Evolutionary conservation across 495 filamentous ascomycete species (phyloP), one percentile per base, ranked within the genome.

Genomic region (Amphirosellinia nigrospora): DNA sequence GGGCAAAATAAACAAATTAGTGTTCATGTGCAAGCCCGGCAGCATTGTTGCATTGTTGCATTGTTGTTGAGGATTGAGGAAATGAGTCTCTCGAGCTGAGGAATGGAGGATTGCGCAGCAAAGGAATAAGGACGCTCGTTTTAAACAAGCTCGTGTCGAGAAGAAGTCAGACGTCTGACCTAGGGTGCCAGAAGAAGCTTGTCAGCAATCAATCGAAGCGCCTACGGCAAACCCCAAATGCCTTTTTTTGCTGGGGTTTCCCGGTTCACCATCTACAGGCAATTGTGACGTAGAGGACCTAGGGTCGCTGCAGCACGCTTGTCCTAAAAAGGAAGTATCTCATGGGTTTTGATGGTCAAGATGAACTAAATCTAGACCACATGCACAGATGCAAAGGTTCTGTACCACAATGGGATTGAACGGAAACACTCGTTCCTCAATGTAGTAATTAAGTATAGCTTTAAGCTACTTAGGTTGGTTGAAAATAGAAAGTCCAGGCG

Each of bases 81-180:
- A 68, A 52, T 48, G 55, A 50, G 43, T 36, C 36, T 21, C 28
- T 9, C 41, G 19, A 39, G 38, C 41, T 46, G 66, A 38, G 66
- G 66, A 48, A 68, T 60, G 53, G 23, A 68, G 39, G 66, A 39
- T 61, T 30, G 66, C 65, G 55, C 38, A 32, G 48, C 32, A 28
- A 21, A 63, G 36, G 60, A 61, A 61, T 61, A 38, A 63, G 39
- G 34, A 43, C 9, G 26, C 50, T 53, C 38, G 4, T n/a, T n/a
- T n/a, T n/a, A n/a, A n/a, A 36, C 15, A 58, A 34, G 32, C 28
- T 36, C 55, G 26, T 56, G 3, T 56, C 16, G 11, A 28, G 52
- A 11, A 11, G 45, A 11, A 2, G 7, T 3, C 21, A 3, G 5
- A 46, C 62, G 62, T 45, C 62, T 64, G 62, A 64, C 62, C 62